A percentile compares a stretch with the other conserved stretches of the same genome.
phyloP scores from a whole-genome alignment of 176 grass and related monocot genomes.

The Elymus sibiricus region DNA sequence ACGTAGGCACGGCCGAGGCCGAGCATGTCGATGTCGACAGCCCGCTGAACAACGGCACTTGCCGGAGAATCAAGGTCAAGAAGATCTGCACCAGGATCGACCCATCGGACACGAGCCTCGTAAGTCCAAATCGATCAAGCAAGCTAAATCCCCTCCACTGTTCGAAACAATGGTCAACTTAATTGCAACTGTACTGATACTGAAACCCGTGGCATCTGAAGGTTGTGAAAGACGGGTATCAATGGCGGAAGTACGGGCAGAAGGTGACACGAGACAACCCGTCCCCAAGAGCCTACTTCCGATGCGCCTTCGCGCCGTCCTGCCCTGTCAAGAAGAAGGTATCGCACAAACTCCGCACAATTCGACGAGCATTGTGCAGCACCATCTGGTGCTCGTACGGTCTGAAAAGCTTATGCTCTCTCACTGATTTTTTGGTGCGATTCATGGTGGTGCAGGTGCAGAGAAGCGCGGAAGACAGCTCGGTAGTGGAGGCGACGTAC shows the following conservation, averaged over 20 bases:
- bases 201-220: not conserved
- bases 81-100: conserved; percentile 48
- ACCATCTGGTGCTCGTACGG: too few relatives aligned
- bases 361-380: too few relatives aligned
- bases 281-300: conserved; percentile 83
- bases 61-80: conserved; percentile 44
- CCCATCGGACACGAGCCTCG: conserved; percentile 54
- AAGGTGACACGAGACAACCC: conserved; percentile 94
- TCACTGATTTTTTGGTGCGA: not conserved
- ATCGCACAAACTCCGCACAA: not conserved
- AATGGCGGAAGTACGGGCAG: conserved; percentile 97
- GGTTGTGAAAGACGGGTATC: conserved; percentile 83
- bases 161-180: not conserved
- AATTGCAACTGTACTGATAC: not conserved
- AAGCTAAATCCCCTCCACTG: not conserved
- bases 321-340: conserved; percentile 98
- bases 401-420: not conserved
- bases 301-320: conserved; percentile 78
- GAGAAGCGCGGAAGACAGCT: conserved; percentile 79
- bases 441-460: conserved; percentile 56
- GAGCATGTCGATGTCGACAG: conserved; percentile 30
- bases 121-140: conserved; percentile 25
- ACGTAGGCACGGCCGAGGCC: not conserved
- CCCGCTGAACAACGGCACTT: conserved; percentile 23
- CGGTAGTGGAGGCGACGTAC: conserved; percentile 74